These are phyloP conservation scores for Stereum hirsutum DNA, from an alignment of 1,284 basidiomycete species.

Conservation along the genomic window DNA sequence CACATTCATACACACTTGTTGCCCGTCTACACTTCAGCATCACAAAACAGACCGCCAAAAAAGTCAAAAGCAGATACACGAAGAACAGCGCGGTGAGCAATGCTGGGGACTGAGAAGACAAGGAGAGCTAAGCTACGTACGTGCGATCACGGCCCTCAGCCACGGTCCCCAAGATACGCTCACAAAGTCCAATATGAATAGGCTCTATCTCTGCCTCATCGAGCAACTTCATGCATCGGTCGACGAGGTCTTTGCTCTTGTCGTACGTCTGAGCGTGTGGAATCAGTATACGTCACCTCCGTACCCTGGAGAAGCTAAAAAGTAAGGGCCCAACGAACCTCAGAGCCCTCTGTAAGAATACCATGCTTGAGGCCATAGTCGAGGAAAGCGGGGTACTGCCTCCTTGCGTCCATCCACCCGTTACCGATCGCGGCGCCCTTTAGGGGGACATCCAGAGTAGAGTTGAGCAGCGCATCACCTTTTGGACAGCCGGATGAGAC, in stretches of 20 bases:
- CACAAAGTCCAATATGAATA: constrained; percentile 61
- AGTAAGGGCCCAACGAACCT: constrained; percentile 36
- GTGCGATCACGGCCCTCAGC: constrained; percentile 40
- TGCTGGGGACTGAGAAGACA: neutral
- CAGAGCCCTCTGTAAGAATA: constrained; percentile 66
- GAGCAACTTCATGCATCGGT: constrained; percentile 52
- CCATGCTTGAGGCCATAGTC: constrained; percentile 82
- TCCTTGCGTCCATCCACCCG: constrained; percentile 89
- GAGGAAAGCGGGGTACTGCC: constrained; percentile 87
- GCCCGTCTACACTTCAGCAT: constrained; percentile 53
- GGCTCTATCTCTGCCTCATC: constrained; percentile 43
- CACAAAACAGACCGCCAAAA: neutral
- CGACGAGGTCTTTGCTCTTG: constrained; percentile 50
- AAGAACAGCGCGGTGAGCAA: neutral
- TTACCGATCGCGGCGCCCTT: constrained; percentile 91
- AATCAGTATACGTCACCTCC: neutral
- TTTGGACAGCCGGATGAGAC: too few relatives aligned
- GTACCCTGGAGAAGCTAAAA: constrained; percentile 2
- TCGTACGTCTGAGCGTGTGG: constrained; percentile 42
- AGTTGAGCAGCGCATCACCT: constrained; percentile 78
- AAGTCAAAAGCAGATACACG: neutral
- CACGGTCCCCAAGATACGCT: constrained; percentile 51
- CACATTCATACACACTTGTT: constrained; percentile 79
- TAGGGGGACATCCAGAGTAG: constrained; percentile 48
- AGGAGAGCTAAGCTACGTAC: neutral